Evolutionary conservation across 2,329 filamentous ascomycete genomes (phyloP).

Genomic region (Nemania sp.): DNA sequence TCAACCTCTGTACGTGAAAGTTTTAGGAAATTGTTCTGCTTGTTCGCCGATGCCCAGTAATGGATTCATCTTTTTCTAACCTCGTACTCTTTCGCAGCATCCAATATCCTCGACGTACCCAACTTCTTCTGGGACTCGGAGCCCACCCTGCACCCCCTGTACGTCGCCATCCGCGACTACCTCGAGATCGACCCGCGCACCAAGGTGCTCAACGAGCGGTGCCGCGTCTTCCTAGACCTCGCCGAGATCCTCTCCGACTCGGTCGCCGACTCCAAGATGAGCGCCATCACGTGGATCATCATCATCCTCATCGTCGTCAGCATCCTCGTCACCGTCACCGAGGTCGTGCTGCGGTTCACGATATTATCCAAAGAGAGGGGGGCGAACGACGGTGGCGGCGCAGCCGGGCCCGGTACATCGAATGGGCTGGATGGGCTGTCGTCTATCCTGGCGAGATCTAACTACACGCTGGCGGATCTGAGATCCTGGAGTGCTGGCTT

Average conservation of each 20-base stretch:
- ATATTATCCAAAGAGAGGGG: slow-evolving; percentile 61
- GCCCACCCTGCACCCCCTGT: slow-evolving; percentile 91
- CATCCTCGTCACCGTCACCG: slow-evolving; percentile 87
- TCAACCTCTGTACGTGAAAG: slow-evolving; percentile 83
- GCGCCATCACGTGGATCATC: slow-evolving; percentile 95
- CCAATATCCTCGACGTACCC: slow-evolving; percentile 92
- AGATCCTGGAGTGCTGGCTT: slow-evolving; percentile 38
- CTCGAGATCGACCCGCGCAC: slow-evolving; percentile 96
- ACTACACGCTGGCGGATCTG: slow-evolving; percentile 39
- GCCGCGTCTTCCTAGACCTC: slow-evolving; percentile 92
- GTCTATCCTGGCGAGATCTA: slow-evolving; percentile 33
- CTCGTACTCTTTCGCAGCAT: slow-evolving; percentile 66
- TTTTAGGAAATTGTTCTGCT: background rate
- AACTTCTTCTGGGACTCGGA: slow-evolving; percentile 99
- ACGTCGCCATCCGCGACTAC: slow-evolving; percentile 93
- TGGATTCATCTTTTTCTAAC: slow-evolving; percentile 30
- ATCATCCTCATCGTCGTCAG: slow-evolving; percentile 90
- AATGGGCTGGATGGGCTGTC: slow-evolving; percentile 27
- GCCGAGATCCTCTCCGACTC: slow-evolving; percentile 93
- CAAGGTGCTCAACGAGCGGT: slow-evolving; percentile 95
- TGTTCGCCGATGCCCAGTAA: slow-evolving; percentile 11
- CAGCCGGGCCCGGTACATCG: slow-evolving; percentile 6
- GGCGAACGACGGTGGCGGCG: slow-evolving; percentile 25
- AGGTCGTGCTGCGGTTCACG: slow-evolving; percentile 84
- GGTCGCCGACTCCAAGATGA: slow-evolving; percentile 94